phyloP scores from a whole-genome alignment of 2,329 filamentous ascomycete genomes.

The Talaromyces rugulosus region DNA sequence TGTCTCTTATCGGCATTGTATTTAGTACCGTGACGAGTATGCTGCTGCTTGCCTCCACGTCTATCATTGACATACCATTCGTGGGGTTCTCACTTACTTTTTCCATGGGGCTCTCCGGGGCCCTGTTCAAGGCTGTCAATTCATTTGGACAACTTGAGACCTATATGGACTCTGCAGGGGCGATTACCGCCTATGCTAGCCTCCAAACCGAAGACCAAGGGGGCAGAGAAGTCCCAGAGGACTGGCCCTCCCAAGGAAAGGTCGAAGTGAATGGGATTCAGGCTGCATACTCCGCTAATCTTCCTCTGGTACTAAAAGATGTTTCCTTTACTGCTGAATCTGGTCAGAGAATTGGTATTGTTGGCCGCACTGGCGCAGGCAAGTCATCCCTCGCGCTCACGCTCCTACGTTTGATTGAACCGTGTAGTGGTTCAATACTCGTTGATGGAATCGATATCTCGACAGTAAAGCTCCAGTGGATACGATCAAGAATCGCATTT shows the following conservation, averaged over 20 bases:
- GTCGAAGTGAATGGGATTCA: constrained; percentile 71
- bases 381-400: constrained; percentile 73
- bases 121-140: constrained; percentile 62
- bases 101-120: constrained; percentile 62
- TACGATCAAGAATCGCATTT: constrained; percentile 71
- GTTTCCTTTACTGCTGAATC: constrained; percentile 63
- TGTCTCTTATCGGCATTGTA: constrained; percentile 66
- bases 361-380: constrained; percentile 73
- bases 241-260: constrained; percentile 70
- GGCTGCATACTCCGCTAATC: constrained; percentile 65
- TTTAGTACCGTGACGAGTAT: constrained; percentile 64
- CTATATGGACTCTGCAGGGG: constrained; percentile 73
- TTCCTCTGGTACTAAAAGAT: constrained; percentile 66
- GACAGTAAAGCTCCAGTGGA: constrained; percentile 63
- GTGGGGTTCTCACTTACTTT: constrained; percentile 74
- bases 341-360: constrained; percentile 69
- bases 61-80: constrained; percentile 62
- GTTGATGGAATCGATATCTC: constrained; percentile 74
- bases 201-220: constrained; percentile 59
- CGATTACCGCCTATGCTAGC: constrained; percentile 69
- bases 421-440: constrained; percentile 58
- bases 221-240: constrained; percentile 59
- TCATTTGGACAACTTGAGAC: constrained; percentile 68
- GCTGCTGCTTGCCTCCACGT: constrained; percentile 58
- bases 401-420: constrained; percentile 72